A percentile compares a stretch with the other conserved stretches of the same genome.
Conservation (phyloP, 345 rosid species). For the Melaleuca alternifolia region DNA sequence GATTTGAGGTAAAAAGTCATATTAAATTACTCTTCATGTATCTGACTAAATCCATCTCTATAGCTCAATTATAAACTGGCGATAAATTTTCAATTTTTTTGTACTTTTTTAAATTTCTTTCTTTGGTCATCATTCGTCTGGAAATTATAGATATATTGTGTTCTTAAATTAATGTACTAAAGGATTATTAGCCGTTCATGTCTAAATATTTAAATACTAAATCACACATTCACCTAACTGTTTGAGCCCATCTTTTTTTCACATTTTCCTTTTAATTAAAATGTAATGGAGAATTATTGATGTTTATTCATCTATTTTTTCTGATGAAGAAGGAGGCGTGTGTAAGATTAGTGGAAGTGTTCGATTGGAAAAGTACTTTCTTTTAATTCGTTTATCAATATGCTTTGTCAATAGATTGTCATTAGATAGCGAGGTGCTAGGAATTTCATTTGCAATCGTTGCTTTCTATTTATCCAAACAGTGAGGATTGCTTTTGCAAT, state of each 20-base stretch:
- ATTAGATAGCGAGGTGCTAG: too few species aligned
- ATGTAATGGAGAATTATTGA: neutral
- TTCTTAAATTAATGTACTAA: too few species aligned
- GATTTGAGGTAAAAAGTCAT: neutral
- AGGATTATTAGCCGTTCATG: neutral
- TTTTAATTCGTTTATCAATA: too few species aligned
- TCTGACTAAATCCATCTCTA: neutral
- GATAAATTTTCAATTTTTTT: too few species aligned
- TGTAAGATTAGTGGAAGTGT: neutral
- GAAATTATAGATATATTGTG: neutral
- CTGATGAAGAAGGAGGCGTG: neutral
- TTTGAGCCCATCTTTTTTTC: neutral
- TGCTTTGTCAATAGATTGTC: too few species aligned
- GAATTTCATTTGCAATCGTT: neutral
- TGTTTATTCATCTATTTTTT: neutral
- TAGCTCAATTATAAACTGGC: neutral
- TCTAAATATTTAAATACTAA: neutral
- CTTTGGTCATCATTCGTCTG: neutral
- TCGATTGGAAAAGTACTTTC: neutral
- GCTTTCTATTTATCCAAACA: neutral
- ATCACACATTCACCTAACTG: neutral
- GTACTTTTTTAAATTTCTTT: too few species aligned
- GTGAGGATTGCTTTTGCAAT: neutral
- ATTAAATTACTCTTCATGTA: too few species aligned
- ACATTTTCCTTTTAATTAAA: neutral